Evolutionary conservation across 2,329 filamentous ascomycete genomes (phyloP), one percentile per base, ranked within the genome.

Genomic region (Truncatella angustata): DNA sequence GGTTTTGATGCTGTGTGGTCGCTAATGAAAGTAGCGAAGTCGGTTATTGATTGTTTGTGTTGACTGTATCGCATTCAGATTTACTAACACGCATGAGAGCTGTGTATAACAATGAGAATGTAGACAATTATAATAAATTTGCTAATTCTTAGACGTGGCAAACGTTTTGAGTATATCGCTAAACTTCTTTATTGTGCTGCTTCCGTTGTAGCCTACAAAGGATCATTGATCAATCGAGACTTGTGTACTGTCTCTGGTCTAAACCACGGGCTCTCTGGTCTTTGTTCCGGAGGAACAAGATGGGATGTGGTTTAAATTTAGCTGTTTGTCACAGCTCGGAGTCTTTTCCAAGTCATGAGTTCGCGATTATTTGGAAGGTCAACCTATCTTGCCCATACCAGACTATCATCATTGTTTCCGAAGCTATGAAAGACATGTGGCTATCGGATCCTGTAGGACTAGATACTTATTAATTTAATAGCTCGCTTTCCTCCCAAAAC

Each of bases 191-290:
- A 23, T 49, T 30, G 32, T 37, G 18, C 45, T 16, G 32, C 20
- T 36, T 36, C 28, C 45, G 45, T 49, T 34, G 14, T 39, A 14
- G 28, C 20, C 18, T 35, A 49, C 45, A 49, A 49, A 49, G 45
- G 16, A 37, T 11, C 18, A n/a, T 16, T 9, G 6, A 12, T 11
- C 14, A 24, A 21, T n/a, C 32, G 30, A 49, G 34, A 20, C 28
- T 21, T 21, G 28, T 11, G 20, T 14, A 18, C 16, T 23, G 21
- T 44, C 40, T 44, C 24, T n/a, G 14, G 18, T 18, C n/a, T n/a
- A n/a, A n/a, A n/a, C n/a, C n/a, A n/a, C n/a, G n/a, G n/a, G n/a
- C n/a, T n/a, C n/a, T n/a, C n/a, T n/a, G n/a, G n/a, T n/a, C n/a
- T n/a, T n/a, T n/a, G n/a, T n/a, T n/a, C n/a, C n/a, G n/a, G n/a